Conservation (phyloP, 768 basidiomycete species). For the Sutorius australiensis region DNA sequence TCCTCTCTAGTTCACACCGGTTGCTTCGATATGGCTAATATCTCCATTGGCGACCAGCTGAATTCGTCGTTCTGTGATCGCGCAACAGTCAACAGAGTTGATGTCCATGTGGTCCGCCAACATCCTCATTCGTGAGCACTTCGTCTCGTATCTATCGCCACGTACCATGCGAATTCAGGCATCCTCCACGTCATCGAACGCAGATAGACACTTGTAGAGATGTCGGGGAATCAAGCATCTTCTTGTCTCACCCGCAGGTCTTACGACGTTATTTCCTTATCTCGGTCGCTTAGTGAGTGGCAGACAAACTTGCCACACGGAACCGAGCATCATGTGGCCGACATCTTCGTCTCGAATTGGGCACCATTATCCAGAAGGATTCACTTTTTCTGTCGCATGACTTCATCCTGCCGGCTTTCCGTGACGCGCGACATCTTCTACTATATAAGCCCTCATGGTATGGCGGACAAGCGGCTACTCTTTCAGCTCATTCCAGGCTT, state of each 20-base stretch:
- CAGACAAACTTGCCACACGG: background rate
- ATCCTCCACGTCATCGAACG: background rate
- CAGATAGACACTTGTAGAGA: background rate
- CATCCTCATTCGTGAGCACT: background rate
- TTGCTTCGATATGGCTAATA: background rate
- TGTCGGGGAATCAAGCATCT: background rate
- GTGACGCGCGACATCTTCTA: background rate
- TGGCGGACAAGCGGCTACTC: background rate
- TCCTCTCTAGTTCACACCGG: background rate
- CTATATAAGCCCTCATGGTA: slow-evolving; percentile 17
- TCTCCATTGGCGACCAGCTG: background rate
- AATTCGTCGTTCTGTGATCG: background rate
- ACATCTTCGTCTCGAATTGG: background rate
- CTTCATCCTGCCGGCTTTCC: background rate
- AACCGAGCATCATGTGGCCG: background rate
- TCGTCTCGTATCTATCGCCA: background rate
- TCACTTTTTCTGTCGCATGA: too few species aligned
- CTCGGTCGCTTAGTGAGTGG: background rate
- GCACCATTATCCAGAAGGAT: background rate
- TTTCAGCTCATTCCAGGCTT: background rate
- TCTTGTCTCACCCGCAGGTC: background rate
- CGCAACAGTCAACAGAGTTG: background rate
- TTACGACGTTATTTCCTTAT: background rate
- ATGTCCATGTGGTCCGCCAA: background rate
- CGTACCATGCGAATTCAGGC: background rate